These are phyloP conservation scores for Aspergillus olivimuriae DNA, from an alignment of 495 filamentous ascomycete genomes.

Conservation along the genomic window DNA sequence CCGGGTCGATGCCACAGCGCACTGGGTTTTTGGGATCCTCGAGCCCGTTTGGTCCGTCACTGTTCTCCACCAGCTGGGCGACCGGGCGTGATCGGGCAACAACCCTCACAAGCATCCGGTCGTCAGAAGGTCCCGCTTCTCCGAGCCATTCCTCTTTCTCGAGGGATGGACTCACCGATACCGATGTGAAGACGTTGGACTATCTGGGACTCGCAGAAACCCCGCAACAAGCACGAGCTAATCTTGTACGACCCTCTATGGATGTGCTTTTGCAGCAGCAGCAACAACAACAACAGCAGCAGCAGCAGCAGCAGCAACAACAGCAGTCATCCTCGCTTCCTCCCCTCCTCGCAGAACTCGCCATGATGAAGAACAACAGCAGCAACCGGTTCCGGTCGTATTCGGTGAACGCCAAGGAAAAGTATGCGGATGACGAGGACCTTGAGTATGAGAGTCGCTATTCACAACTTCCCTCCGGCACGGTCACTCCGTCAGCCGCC, in stretches of 20 bases:
- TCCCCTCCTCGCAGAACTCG: conserved; percentile 73
- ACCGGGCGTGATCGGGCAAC: conserved; percentile 69
- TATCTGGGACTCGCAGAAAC: conserved; percentile 95
- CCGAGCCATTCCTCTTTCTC: conserved; percentile 87
- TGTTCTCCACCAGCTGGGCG: conserved; percentile 84
- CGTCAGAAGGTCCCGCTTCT: conserved; percentile 85
- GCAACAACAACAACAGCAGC: conserved; percentile 51
- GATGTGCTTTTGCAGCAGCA: conserved; percentile 43
- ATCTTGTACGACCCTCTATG: conserved; percentile 52
- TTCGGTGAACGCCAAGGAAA: conserved; percentile 97
- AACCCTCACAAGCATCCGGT: conserved; percentile 78
- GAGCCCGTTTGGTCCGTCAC: conserved; percentile 78
- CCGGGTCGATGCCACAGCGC: conserved; percentile 92
- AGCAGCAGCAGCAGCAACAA: conserved; percentile 50
- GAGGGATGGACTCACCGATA: conserved; percentile 76
- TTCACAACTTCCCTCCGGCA: conserved; percentile 56
- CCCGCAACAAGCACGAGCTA: conserved; percentile 71
- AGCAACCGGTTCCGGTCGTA: conserved; percentile 90
- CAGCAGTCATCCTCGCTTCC: conserved; percentile 50
- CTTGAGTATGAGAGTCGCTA: conserved; percentile 62
- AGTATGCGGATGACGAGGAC: conserved; percentile 90
- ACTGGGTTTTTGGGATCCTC: conserved; percentile 54
- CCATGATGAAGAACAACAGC: conserved; percentile 70
- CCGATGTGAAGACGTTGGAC: conserved; percentile 89
- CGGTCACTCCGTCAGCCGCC: conserved; percentile 64